Evolutionary conservation across 805 yeast species (phyloP).

Genomic region (Starmerella stellata): DNA sequence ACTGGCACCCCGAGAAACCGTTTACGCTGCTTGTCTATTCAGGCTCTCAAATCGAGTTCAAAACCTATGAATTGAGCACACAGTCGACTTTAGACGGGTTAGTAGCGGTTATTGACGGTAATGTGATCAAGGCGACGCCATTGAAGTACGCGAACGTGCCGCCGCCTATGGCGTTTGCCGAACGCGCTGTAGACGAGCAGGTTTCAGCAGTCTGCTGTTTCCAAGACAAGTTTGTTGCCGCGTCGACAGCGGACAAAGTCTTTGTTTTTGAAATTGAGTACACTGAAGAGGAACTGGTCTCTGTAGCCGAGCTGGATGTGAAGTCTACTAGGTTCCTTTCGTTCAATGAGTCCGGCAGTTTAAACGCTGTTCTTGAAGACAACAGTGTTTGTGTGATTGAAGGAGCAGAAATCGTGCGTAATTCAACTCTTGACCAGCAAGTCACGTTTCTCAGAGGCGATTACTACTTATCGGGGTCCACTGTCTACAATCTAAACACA

Average conservation of each 20-base stretch:
- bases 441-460: slow-evolving; percentile 5
- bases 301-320: neutral
- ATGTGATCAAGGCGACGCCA: slow-evolving; percentile 56
- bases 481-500: slow-evolving; percentile 1
- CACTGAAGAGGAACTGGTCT: slow-evolving; percentile 3
- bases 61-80: slow-evolving; percentile 43
- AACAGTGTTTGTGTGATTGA: neutral
- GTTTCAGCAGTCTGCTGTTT: slow-evolving; percentile 49
- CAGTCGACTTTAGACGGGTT: slow-evolving; percentile 51
- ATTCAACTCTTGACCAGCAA: neutral
- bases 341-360: neutral
- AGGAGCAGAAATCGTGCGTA: neutral
- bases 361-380: neutral
- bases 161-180: slow-evolving; percentile 75
- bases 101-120: slow-evolving; percentile 66
- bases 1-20: slow-evolving; percentile 84
- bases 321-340: neutral
- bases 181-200: slow-evolving; percentile 40
- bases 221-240: slow-evolving; percentile 41
- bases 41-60: slow-evolving; percentile 6
- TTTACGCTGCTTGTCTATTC: slow-evolving; percentile 40
- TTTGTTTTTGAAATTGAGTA: slow-evolving; percentile 1
- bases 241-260: slow-evolving; percentile 24
- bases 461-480: slow-evolving; percentile 4
- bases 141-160: slow-evolving; percentile 74